phyloP scores from a whole-genome alignment of 352 stramenopile species.

The Phytophthora uliginosa region DNA sequence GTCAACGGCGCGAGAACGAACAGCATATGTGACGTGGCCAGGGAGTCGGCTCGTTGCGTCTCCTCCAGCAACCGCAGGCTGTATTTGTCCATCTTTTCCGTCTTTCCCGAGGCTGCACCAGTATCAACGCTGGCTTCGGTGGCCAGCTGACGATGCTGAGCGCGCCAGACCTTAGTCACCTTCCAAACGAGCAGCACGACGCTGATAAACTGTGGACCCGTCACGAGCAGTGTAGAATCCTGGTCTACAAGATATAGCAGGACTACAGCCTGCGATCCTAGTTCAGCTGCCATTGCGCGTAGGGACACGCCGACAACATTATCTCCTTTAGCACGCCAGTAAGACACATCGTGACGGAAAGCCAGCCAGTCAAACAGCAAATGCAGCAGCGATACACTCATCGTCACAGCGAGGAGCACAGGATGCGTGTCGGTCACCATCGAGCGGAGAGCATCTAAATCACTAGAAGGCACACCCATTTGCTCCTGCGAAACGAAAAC shows the following conservation, averaged over 20 bases:
- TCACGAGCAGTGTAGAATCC: constrained; percentile 95
- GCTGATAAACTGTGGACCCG: constrained; percentile 70
- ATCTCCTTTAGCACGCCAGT: constrained; percentile 96
- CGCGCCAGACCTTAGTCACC: constrained; percentile 73
- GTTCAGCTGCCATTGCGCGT: constrained; percentile 93
- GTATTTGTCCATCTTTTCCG: constrained; percentile 40
- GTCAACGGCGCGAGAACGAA: constrained; percentile 82
- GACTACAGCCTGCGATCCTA: constrained; percentile 95
- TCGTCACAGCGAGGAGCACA: constrained; percentile 95
- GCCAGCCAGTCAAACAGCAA: constrained; percentile 98
- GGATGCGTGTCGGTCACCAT: constrained; percentile 96
- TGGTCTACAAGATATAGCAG: constrained; percentile 97
- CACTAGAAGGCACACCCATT: constrained; percentile 65
- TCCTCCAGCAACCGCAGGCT: constrained; percentile 37
- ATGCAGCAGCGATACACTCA: constrained; percentile 97
- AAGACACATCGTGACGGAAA: constrained; percentile 98
- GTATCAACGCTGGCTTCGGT: constrained; percentile 4
- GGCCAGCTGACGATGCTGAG: constrained; percentile 34
- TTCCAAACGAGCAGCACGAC: constrained; percentile 92
- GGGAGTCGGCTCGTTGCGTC: constrained; percentile 79
- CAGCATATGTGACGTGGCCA: constrained; percentile 88
- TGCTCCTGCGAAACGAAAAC: constrained; percentile 70
- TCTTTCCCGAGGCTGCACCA: constrained; percentile 40
- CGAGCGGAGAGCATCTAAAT: constrained; percentile 93
- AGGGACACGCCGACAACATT: constrained; percentile 95